Percentiles rank a stretch among this genome's conserved stretches.
Conservation (phyloP, 2,329 filamentous ascomycete genomes). For the Colletotrichum sp. region DNA sequence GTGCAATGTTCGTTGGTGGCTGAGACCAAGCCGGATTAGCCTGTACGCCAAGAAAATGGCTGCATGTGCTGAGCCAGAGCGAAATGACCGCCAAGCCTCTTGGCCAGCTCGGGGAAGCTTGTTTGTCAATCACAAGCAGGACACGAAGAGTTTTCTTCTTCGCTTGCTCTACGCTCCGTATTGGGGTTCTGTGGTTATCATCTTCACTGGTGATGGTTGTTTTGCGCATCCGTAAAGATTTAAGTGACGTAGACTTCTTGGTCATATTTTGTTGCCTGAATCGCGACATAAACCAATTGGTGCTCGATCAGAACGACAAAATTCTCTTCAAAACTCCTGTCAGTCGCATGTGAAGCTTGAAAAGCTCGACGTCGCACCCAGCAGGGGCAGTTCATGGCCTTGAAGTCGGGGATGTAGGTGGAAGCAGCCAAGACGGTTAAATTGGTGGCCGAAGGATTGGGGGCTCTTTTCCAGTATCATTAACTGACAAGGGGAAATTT, state of each 20-base stretch:
- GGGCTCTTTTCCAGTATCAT: neutral
- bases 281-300: neutral
- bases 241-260: neutral
- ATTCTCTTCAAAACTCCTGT: neutral
- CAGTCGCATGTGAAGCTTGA: neutral
- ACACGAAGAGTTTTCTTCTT: accelerated
- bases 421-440: neutral
- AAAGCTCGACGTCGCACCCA: neutral
- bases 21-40: slow-evolving; percentile 11
- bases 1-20: neutral
- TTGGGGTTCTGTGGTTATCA: accelerated
- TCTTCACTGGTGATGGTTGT: neutral
- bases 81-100: neutral
- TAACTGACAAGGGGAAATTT: too few species aligned
- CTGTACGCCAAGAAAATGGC: neutral
- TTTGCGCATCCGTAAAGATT: accelerated
- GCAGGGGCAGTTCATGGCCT: neutral
- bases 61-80: neutral
- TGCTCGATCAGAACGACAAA: neutral
- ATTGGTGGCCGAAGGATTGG: neutral
- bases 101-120: neutral
- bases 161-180: neutral
- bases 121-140: neutral
- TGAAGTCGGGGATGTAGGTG: neutral
- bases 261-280: neutral